Conservation (phyloP, 345 rosid genomes). For the Syzygium oleosum region DNA sequence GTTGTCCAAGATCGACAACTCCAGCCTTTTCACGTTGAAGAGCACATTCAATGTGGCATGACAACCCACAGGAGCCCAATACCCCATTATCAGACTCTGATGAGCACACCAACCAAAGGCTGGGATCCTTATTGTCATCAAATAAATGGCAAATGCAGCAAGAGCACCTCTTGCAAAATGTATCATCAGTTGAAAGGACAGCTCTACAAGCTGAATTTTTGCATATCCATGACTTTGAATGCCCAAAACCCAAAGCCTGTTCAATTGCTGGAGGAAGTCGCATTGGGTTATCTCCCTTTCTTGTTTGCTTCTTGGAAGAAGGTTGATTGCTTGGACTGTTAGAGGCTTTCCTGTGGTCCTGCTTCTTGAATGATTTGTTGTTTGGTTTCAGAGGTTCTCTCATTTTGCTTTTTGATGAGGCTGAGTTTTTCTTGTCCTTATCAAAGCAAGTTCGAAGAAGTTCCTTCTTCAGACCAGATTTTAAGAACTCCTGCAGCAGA, state of each 20-base stretch:
- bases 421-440: slow-evolving; percentile 43
- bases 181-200: slow-evolving; percentile 44
- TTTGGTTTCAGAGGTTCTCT: slow-evolving; percentile 35
- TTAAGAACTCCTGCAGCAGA: slow-evolving; percentile 49
- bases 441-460: slow-evolving; percentile 35
- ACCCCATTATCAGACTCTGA: slow-evolving; percentile 37
- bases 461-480: slow-evolving; percentile 45
- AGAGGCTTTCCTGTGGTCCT: slow-evolving; percentile 40
- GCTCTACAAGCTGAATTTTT: slow-evolving; percentile 71
- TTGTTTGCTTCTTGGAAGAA: slow-evolving; percentile 45
- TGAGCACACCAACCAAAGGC: slow-evolving; percentile 70
- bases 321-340: slow-evolving; percentile 25
- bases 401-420: slow-evolving; percentile 57
- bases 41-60: slow-evolving; percentile 96
- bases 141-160: slow-evolving; percentile 88
- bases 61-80: slow-evolving; percentile 68
- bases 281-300: slow-evolving; percentile 60
- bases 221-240: slow-evolving; percentile 55
- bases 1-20: slow-evolving; percentile 67
- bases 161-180: slow-evolving; percentile 95
- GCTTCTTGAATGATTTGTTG: slow-evolving; percentile 56
- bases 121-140: slow-evolving; percentile 87
- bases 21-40: slow-evolving; percentile 78
- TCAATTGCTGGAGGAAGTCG: slow-evolving; percentile 31
- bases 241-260: slow-evolving; percentile 33